Base-by-base conservation (phyloP, 1,139 yeast species). In the Scheffersomyces insectosa region DNA sequence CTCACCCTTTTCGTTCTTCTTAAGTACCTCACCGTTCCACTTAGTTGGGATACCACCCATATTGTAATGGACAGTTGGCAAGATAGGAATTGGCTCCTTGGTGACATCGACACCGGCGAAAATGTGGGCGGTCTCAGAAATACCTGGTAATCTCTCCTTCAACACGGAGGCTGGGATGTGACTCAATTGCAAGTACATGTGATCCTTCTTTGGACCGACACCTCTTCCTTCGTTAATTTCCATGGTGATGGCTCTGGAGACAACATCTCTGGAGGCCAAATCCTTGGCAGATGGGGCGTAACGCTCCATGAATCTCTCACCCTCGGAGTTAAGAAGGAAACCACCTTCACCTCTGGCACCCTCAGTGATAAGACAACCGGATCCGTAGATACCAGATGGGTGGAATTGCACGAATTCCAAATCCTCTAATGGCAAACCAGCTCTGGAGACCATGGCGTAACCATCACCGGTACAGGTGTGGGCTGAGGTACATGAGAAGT, bases 331-430 rank as follows among this genome's bases (percentile, higher is more conserved):
- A 54, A 93, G 80, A 65, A 93, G 77, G 82, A 82, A 91, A 54
- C 99, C 99, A 82, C 99, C 99, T 78, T 93, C 99, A 80, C 99
- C 99, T 79, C 99, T 88, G 55, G 97, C 96, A 74, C 99, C 99
- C 74, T 93, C 99, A 49, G 99, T 93, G 66, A 93, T 93, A 75
- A 93, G 77, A 78, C 98, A 93, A 52, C 99, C 99, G 39, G 98
- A 90, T 48, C 99, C 99, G 70, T 93, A 93, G 68, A 93, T 93
- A 80, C 99, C 99, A 33, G 98, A 90, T 50, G 99, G 99, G 72
- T 93, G 99, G 91, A 93, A 93, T 75, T 93, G 99, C 50, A 93
- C 93, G 64, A 93, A 93, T 75, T 93, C 99, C 74, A 91, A 77
- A 75, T 93, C 99, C 76, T 93, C 97, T 64, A 91, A 79, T 45